phyloP scores from a whole-genome alignment of 331 rosid genomes.

The Prunus yedoensis region DNA sequence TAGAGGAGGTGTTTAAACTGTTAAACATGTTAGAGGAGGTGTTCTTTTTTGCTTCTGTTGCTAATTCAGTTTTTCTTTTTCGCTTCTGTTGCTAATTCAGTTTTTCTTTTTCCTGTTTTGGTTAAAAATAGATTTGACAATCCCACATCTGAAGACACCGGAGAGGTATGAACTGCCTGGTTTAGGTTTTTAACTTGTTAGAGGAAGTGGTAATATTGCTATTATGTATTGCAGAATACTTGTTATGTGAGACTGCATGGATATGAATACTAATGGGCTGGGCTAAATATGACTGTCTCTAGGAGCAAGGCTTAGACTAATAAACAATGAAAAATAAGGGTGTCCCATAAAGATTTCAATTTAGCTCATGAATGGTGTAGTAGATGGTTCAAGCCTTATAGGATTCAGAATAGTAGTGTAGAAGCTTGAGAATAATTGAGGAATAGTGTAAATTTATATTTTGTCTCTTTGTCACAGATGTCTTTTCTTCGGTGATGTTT shows the following conservation, averaged over 20 bases:
- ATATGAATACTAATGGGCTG: background rate
- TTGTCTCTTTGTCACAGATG: conserved; percentile 46
- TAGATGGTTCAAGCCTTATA: background rate
- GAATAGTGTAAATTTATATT: background rate
- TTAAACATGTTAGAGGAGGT: too few species aligned
- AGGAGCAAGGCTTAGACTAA: background rate
- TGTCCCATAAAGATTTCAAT: background rate
- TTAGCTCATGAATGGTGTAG: background rate
- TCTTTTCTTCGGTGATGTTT: conserved; percentile 84
- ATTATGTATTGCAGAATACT: background rate
- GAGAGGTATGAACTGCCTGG: conserved; percentile 60
- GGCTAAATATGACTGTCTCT: background rate
- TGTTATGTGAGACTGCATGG: background rate
- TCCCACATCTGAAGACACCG: conserved; percentile 84
- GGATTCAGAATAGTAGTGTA: background rate
- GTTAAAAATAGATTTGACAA: conserved; percentile 55
- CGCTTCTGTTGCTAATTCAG: background rate
- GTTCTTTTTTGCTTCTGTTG: background rate
- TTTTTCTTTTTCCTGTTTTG: conserved; percentile 1
- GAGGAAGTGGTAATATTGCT: background rate
- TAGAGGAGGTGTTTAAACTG: background rate
- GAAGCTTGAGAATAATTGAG: background rate
- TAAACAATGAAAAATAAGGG: background rate
- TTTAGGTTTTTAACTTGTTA: conserved; percentile 1
- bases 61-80: too few species aligned